Evolutionary conservation across 192 early-diverging fungal species (phyloP).

Genomic region (Chytriomyces sp.): DNA sequence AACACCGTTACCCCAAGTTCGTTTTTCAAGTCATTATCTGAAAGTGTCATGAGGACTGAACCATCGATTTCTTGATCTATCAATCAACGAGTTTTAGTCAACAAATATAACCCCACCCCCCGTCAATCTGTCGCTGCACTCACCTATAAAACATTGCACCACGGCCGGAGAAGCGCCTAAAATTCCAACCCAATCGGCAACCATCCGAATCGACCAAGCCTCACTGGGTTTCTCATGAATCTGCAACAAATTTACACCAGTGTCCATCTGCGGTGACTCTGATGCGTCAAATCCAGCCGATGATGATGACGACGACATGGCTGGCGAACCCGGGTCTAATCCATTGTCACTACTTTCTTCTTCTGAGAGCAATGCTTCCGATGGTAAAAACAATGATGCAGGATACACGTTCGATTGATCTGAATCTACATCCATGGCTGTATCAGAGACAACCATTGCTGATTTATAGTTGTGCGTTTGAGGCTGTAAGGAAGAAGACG

Average conservation of each 20-base stretch:
- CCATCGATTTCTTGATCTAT: conserved; percentile 16
- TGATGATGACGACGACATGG: background rate
- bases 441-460: background rate
- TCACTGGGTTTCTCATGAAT: background rate
- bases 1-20: conserved; percentile 4
- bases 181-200: conserved; percentile 16
- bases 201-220: conserved; percentile 11
- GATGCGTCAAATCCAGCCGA: background rate
- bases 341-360: background rate
- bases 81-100: background rate
- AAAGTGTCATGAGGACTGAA: conserved; percentile 1
- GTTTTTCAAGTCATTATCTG: background rate
- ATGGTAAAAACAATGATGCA: background rate
- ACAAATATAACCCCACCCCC: background rate
- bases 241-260: background rate
- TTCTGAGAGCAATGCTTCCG: background rate
- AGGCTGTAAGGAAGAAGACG: too few relatives aligned
- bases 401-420: background rate
- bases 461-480: too few relatives aligned
- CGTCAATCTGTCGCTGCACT: background rate
- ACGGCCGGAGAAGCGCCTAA: background rate
- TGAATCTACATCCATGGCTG: background rate
- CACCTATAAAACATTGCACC: background rate
- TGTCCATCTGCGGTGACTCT: background rate
- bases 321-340: background rate